These are phyloP conservation scores for Mycotypha africana DNA, from an alignment of 371 early-diverging fungal genomes.

Conservation along the genomic window DNA sequence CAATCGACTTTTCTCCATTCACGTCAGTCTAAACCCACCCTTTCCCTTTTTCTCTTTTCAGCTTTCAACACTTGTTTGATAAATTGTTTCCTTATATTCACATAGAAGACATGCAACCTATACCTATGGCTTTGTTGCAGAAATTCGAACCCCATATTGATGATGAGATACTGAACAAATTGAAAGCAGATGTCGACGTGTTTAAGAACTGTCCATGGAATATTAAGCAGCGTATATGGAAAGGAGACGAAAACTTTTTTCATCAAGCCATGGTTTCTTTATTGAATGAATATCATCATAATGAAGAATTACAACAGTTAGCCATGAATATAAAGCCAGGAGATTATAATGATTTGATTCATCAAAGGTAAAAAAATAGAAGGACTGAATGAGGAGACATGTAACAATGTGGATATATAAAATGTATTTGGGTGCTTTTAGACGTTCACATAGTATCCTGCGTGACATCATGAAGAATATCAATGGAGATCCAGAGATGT, in stretches of 20 bases:
- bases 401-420: neutral
- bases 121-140: conserved; percentile 58
- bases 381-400: too few relatives aligned
- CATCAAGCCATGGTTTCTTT: conserved; percentile 33
- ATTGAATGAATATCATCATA: conserved; percentile 40
- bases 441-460: conserved; percentile 54
- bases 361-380: conserved; percentile 29
- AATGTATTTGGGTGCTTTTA: conserved; percentile 8
- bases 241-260: conserved; percentile 39
- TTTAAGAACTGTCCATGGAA: conserved; percentile 46
- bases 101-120: conserved; percentile 51
- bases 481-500: conserved; percentile 50
- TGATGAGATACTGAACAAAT: conserved; percentile 40
- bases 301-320: conserved; percentile 31
- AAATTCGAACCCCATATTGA: conserved; percentile 48
- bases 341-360: conserved; percentile 42
- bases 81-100: conserved; percentile 52
- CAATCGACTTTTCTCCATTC: too few relatives aligned
- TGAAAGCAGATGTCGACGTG: conserved; percentile 39
- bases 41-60: conserved; percentile 10
- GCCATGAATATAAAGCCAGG: conserved; percentile 46
- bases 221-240: conserved; percentile 45
- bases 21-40: neutral
- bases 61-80: conserved; percentile 43
- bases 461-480: conserved; percentile 47